Percentiles rank a stretch among this genome's conserved stretches.
Evolutionary conservation across 495 filamentous ascomycete species (phyloP).

Genomic region (Tuber microsphaerosporum): DNA sequence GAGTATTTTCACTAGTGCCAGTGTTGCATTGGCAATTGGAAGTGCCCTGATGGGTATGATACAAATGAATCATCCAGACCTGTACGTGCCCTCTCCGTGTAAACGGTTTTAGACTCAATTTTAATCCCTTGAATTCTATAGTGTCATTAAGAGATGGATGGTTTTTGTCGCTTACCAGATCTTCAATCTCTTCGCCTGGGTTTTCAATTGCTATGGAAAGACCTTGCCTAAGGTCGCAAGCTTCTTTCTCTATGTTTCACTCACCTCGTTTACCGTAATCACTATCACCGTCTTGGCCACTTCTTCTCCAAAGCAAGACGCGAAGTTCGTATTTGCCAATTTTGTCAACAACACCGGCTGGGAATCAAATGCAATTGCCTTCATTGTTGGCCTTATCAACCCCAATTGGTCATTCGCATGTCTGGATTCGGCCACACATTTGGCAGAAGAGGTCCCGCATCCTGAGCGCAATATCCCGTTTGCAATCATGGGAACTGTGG

Average conservation of each 20-base stretch:
- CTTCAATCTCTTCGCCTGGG: constrained; percentile 52
- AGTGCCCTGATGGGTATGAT: constrained; percentile 53
- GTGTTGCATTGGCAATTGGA: constrained; percentile 52
- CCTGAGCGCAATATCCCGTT: constrained; percentile 49
- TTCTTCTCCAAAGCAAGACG: constrained; percentile 50
- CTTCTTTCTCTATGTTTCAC: constrained; percentile 47
- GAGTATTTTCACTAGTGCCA: constrained; percentile 53
- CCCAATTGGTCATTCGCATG: constrained; percentile 58
- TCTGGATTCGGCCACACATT: constrained; percentile 55
- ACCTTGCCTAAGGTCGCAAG: constrained; percentile 49
- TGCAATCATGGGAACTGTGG: constrained; percentile 56
- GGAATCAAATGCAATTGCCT: constrained; percentile 54
- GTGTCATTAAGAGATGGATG: constrained; percentile 53
- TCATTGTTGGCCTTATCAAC: constrained; percentile 59
- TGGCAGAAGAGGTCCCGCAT: constrained; percentile 57
- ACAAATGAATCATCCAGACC: constrained; percentile 53
- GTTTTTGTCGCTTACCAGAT: constrained; percentile 50
- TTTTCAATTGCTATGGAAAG: constrained; percentile 57
- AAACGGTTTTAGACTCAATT: neutral
- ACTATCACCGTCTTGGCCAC: constrained; percentile 52
- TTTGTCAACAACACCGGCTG: constrained; percentile 61
- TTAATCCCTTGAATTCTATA: constrained; percentile 24
- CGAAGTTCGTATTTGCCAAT: constrained; percentile 56
- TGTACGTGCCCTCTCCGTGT: constrained; percentile 43
- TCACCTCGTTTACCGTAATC: constrained; percentile 53